These are phyloP conservation scores for Trichocomaceae sp. DNA, from an alignment of 2,329 filamentous ascomycete species.

Conservation along the genomic window DNA sequence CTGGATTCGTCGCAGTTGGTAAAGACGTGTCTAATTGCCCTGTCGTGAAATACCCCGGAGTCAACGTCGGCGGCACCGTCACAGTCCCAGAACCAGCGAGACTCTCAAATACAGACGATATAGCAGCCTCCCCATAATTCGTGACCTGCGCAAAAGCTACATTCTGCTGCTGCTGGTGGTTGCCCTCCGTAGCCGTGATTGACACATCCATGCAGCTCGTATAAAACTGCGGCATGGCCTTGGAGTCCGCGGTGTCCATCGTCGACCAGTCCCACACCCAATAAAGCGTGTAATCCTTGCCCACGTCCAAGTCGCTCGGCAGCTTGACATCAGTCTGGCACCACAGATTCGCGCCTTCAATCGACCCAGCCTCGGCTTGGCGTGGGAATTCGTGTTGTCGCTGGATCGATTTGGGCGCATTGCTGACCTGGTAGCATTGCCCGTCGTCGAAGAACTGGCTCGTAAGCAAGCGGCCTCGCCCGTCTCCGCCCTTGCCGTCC, in stretches of 20 bases:
- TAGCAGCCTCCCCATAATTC: constrained; percentile 11
- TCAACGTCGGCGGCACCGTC: not conserved
- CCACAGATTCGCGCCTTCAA: constrained; percentile 56
- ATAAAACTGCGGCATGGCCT: constrained; percentile 39
- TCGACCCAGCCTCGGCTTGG: constrained; percentile 36
- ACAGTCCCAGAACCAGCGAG: not conserved
- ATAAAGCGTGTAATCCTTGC: constrained; percentile 71
- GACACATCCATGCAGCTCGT: constrained; percentile 47
- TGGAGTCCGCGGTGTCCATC: constrained; percentile 23
- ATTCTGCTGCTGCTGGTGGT: not conserved
- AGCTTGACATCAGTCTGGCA: constrained; percentile 79
- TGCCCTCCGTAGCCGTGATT: constrained; percentile 23
- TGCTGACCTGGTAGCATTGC: constrained; percentile 76
- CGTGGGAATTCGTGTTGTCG: constrained; percentile 55
- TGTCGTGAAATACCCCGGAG: not conserved
- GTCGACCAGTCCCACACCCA: constrained; percentile 97
- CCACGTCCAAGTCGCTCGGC: constrained; percentile 57
- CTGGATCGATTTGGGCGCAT: constrained; percentile 48
- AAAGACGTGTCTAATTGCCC: not conserved
- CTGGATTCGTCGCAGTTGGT: not conserved
- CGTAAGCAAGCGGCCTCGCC: constrained; percentile 66
- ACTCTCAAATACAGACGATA: constrained; percentile 1
- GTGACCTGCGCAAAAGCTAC: not conserved
- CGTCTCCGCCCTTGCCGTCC: constrained; percentile 73
- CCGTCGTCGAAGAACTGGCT: constrained; percentile 82